These are phyloP conservation scores for Citrus mangshanensis DNA, from an alignment of 345 rosid genomes.

Conservation along the genomic window DNA sequence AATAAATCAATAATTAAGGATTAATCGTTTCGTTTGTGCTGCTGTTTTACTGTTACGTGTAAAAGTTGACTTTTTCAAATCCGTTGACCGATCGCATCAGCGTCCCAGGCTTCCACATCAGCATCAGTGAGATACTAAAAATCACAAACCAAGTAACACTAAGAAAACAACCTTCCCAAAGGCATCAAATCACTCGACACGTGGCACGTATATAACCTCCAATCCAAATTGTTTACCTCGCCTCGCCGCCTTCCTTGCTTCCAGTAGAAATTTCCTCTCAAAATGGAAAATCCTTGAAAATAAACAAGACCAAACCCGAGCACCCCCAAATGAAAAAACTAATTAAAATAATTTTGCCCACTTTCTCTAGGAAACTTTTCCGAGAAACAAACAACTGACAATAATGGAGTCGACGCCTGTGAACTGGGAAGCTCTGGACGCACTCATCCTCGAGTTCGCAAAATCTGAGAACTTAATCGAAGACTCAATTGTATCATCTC, in stretches of 20 bases:
- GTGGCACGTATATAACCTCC: slow-evolving; percentile 29
- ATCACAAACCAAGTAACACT: background rate
- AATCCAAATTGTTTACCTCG: slow-evolving; percentile 13
- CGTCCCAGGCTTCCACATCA: background rate
- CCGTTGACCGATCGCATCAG: background rate
- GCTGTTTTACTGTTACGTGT: background rate
- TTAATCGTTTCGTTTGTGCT: no score
- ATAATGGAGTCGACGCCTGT: slow-evolving; percentile 65
- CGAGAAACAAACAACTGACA: slow-evolving; percentile 15
- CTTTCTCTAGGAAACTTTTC: slow-evolving; percentile 9
- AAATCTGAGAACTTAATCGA: slow-evolving; percentile 78
- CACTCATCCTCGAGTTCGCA: slow-evolving; percentile 76
- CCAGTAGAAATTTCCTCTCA: background rate
- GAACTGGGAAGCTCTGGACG: slow-evolving; percentile 92
- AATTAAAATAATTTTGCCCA: background rate
- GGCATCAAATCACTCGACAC: slow-evolving; percentile 14
- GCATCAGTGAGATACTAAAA: background rate
- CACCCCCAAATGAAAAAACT: background rate
- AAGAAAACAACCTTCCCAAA: background rate
- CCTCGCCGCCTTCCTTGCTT: slow-evolving; percentile 28
- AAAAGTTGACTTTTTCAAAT: background rate
- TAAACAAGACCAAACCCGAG: background rate
- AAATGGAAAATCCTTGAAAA: background rate
- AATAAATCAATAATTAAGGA: background rate
- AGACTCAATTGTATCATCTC: slow-evolving; percentile 31